Evolutionary conservation across 2,329 filamentous ascomycete genomes (phyloP), one percentile per base, ranked within the genome.

Genomic region (Cladosporium sp.): DNA sequence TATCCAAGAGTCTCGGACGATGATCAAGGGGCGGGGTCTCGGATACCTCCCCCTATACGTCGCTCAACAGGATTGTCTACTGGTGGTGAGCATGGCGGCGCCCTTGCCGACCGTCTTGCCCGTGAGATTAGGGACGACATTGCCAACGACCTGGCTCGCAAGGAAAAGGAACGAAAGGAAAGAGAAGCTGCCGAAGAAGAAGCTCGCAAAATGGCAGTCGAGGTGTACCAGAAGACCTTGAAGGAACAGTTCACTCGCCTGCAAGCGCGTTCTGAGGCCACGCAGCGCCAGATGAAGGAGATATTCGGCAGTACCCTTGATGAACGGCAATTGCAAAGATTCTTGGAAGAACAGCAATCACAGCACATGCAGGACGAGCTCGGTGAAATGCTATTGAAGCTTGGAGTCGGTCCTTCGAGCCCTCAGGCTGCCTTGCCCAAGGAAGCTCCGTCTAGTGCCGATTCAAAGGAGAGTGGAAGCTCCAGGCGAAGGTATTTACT

Each of bases 311-410:
- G 30, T 15, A 19, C 9, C 4, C 30, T 46, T 7, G 20, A 46
- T 4, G n/a, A 38, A 19, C 20, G 38, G 12, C 33, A 27, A 19
- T n/a, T 46, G 18, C 20, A 46, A 20, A 38, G 29, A 20, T 46
- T 46, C 9, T 27, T 46, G 19, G 43, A 38, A 3, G 43, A 46
- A 32, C 43, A 46, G 32, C 43, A 27, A 16, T 46, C 32, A 11
- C 32, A 20, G 6, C 32, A 38, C 19, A 20, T 46, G 33, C 33
- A 38, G 8, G 43, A 46, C 16, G 43, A 46, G 20, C 27, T 46
- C 7, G 43, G 43, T 7, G 33, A 46, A 6, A 38, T 20, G 15
- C 13, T 46, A 18, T 8, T 18, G 32, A 8, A 46, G 15, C 15
- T 46, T 27, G 43, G 43, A 3, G 7, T 46, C 2, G 33, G 13